Evolutionary conservation across 108 stramenopile species (phyloP).

Genomic region (Cyclostephanos invisitatus): DNA sequence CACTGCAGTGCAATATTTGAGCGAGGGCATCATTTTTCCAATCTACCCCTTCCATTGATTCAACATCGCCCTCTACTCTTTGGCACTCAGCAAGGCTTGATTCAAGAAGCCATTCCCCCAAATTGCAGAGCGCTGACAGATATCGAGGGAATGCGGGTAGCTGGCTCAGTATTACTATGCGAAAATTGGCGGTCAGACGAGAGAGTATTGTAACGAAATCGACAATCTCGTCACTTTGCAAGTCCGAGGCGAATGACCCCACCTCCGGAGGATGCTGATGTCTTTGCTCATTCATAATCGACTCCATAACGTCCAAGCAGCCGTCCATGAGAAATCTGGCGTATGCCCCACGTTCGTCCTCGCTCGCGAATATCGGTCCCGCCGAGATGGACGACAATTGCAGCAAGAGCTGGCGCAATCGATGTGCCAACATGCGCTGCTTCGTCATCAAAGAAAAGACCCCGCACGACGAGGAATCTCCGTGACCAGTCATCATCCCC

Average conservation of each 20-base stretch:
- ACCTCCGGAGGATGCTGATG: slow-evolving; percentile 21
- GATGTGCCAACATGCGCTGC: slow-evolving; percentile 47
- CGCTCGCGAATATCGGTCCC: slow-evolving; percentile 65
- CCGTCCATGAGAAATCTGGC: slow-evolving; percentile 67
- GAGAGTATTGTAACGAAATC: slow-evolving; percentile 62
- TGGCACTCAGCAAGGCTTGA: slow-evolving; percentile 67
- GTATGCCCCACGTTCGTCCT: slow-evolving; percentile 59
- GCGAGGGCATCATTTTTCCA: slow-evolving; percentile 78
- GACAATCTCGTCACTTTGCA: slow-evolving; percentile 52
- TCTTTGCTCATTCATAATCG: slow-evolving; percentile 29
- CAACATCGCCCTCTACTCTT: slow-evolving; percentile 64
- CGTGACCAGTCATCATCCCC: slow-evolving; percentile 22
- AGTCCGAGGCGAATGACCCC: slow-evolving; percentile 26
- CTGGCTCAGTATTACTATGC: slow-evolving; percentile 44
- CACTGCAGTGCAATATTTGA: slow-evolving; percentile 66
- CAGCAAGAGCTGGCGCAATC: slow-evolving; percentile 74
- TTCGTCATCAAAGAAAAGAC: slow-evolving; percentile 7
- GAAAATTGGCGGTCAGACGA: slow-evolving; percentile 69
- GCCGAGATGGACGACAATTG: slow-evolving; percentile 57
- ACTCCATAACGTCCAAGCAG: slow-evolving; percentile 52
- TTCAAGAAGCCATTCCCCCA: slow-evolving; percentile 63
- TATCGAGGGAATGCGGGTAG: slow-evolving; percentile 57
- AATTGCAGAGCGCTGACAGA: slow-evolving; percentile 48
- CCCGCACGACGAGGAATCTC: not conserved
- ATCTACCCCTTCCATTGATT: slow-evolving; percentile 64